Evolutionary conservation across 176 grass and related monocot genomes (phyloP), one percentile per base, ranked within the genome.

Genomic region (Paspalum notatum): DNA sequence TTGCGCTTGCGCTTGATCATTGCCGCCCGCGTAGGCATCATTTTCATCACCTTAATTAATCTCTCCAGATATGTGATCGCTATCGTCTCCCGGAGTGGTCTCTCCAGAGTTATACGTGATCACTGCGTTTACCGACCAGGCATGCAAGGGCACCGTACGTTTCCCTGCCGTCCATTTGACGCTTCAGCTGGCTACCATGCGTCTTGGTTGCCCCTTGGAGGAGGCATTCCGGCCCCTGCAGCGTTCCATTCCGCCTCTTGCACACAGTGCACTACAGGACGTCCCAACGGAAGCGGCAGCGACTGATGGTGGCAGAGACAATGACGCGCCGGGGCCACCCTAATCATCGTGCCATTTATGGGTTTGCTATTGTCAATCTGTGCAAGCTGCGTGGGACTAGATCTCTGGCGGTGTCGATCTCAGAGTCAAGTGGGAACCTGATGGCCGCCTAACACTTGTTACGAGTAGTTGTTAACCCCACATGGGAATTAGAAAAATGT

Each of bases 61-160:
- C 49, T 9, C 17, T 56, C 3, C 27, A 37, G 71, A 75, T 73
- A 44, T 57, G 11, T 56, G 65, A 64, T 65, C 41, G 32, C 32
- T 32, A 32, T 32, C 32, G 32, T 32, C 32, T 1, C 32, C 2
- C 3, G 32, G 32, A 32, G 3, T 32, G 1, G 32, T 32, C 32
- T 32, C 32, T 32, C 32, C 32, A 3, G 32, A 32, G 32, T 2
- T 32, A 75, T 73, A 44, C 46, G 11, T 56, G 65, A 64, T 65
- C 41, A 37, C 47, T 47, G 15, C 40, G 50, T 83, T 65, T 83
- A 49, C 66, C 57, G 46, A 72, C 56, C 41, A 12, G 47, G 12
- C 66, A 12, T 2, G 12, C n/a, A 20, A 60, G 5, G 4, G 18
- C 17, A 1, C 10, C 4, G 16, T 10, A 32, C 6, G 1, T 9